Percentiles rank a stretch among this genome's conserved stretches.
Conservation (phyloP, 352 stramenopile genomes). For the Globisporangium viniferum region DNA sequence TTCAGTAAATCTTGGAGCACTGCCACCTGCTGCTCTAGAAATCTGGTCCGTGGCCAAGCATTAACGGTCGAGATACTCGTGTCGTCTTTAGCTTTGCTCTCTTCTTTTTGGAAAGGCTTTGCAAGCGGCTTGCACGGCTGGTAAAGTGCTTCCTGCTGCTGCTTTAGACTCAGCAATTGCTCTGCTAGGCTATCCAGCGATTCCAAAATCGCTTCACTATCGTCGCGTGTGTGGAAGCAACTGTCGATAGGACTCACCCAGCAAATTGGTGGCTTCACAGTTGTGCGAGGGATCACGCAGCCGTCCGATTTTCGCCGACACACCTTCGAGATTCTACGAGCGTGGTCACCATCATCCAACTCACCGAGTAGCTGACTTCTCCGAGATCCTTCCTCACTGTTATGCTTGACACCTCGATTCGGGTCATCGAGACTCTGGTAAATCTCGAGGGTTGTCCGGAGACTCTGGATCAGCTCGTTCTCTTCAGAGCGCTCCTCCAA, state of each 20-base stretch:
- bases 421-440: slow-evolving; percentile 64
- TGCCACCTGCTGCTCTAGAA: slow-evolving; percentile 46
- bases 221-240: slow-evolving; percentile 42
- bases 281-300: slow-evolving; percentile 6
- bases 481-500: slow-evolving; percentile 45
- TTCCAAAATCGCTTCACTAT: slow-evolving; percentile 42
- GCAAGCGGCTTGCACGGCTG: slow-evolving; percentile 14
- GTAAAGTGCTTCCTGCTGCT: slow-evolving; percentile 27
- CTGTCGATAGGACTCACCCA: slow-evolving; percentile 23
- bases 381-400: slow-evolving; percentile 13
- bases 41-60: slow-evolving; percentile 28
- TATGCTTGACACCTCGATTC: slow-evolving; percentile 15
- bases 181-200: slow-evolving; percentile 41
- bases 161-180: slow-evolving; percentile 42
- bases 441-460: slow-evolving; percentile 51
- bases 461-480: slow-evolving; percentile 52
- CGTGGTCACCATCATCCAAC: slow-evolving; percentile 16
- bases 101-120: slow-evolving; percentile 5
- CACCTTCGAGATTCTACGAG: slow-evolving; percentile 1
- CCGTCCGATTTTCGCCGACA: slow-evolving; percentile 26
- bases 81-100: slow-evolving; percentile 1
- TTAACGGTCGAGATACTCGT: slow-evolving; percentile 20
- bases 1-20: slow-evolving; percentile 51
- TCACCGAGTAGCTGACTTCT: neutral
- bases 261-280: slow-evolving; percentile 15